Evolutionary conservation across 148 eudicot species (phyloP).

Genomic region (Chenopodium formosanum): DNA sequence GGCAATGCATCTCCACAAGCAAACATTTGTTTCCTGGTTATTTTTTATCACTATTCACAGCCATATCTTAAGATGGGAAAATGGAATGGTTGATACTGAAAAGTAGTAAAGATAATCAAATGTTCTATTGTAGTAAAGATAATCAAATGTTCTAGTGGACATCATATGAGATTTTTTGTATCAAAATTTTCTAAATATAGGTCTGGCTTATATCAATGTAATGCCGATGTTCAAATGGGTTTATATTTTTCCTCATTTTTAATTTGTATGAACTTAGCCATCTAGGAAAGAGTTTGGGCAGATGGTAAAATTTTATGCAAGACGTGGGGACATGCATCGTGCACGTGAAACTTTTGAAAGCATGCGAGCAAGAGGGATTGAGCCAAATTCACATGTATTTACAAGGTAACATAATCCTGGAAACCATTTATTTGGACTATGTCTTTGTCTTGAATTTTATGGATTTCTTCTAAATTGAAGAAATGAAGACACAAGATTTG

Average conservation of each 20-base stretch:
- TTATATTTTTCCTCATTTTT: background rate
- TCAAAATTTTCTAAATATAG: background rate
- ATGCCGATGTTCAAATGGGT: background rate
- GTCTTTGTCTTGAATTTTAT: background rate
- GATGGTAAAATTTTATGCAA: slow-evolving; percentile 90
- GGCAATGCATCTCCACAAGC: background rate
- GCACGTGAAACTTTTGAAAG: slow-evolving; percentile 93
- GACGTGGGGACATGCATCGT: slow-evolving; percentile 94
- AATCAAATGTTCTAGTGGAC: background rate
- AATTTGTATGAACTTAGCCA: slow-evolving; percentile 51
- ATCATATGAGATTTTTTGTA: background rate
- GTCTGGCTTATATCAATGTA: background rate
- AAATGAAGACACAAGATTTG: background rate
- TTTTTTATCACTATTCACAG: background rate
- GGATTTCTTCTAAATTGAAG: background rate
- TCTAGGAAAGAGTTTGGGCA: slow-evolving; percentile 93
- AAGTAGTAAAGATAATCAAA: background rate
- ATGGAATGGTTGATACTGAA: background rate
- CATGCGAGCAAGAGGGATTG: slow-evolving; percentile 97
- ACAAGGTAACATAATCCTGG: slow-evolving; percentile 51
- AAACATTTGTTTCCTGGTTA: background rate
- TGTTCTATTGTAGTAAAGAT: background rate
- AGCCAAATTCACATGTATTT: slow-evolving; percentile 81
- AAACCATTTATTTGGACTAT: background rate
- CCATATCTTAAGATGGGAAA: background rate